These are phyloP conservation scores for Excoecaria cochinchinensis DNA, from an alignment of 345 rosid species.

Conservation along the genomic window DNA sequence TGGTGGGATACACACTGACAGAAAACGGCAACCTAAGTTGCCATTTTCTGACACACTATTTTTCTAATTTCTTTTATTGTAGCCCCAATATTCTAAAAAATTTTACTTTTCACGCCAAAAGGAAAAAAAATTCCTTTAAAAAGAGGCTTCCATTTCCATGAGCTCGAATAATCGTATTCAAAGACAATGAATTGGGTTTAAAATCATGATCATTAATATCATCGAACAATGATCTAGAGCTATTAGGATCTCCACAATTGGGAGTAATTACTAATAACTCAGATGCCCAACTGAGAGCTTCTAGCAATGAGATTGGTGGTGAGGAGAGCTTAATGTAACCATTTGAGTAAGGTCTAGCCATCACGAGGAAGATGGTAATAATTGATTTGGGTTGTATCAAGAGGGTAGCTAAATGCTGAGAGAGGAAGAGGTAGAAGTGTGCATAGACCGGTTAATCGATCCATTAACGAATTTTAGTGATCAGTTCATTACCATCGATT, in stretches of 20 bases:
- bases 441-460: too few relatives aligned
- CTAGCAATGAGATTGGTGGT: slow-evolving; percentile 22
- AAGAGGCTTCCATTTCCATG: slow-evolving; percentile 33
- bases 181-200: slow-evolving; percentile 36
- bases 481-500: too few relatives aligned
- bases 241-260: slow-evolving; percentile 23
- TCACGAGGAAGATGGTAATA: slow-evolving; percentile 30
- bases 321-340: slow-evolving; percentile 42
- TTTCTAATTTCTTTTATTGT: too few relatives aligned
- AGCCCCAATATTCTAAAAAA: too few relatives aligned
- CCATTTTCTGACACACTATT: too few relatives aligned
- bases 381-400: slow-evolving; percentile 18
- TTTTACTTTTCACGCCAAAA: too few relatives aligned
- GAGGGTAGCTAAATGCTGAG: slow-evolving; percentile 12
- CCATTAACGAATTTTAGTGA: too few relatives aligned
- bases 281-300: slow-evolving; percentile 39
- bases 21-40: too few relatives aligned
- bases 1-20: too few relatives aligned
- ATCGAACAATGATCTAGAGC: slow-evolving; percentile 39
- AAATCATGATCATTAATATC: slow-evolving; percentile 1
- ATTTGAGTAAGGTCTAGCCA: slow-evolving; percentile 30
- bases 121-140: too few relatives aligned
- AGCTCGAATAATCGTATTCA: slow-evolving; percentile 52
- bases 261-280: slow-evolving; percentile 37
- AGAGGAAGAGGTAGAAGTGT: background rate